Base-by-base conservation (phyloP, 108 stramenopile genomes). In the Stephanodiscus minutulus region DNA sequence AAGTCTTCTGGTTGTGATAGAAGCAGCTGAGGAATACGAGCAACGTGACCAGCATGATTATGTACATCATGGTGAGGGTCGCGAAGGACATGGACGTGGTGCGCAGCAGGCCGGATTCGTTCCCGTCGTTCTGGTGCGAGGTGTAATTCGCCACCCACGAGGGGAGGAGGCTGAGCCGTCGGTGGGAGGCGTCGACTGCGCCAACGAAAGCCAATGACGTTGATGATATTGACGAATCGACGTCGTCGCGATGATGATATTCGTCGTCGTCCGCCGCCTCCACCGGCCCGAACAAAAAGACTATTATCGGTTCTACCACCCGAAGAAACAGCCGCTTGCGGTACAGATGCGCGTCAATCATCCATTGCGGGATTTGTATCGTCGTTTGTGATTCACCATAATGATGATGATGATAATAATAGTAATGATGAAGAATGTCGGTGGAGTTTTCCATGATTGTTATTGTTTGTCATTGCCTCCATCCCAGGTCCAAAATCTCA, bases 1-100 rank as follows among this genome's bases (percentile, higher is more conserved):
- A 79, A 1, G 94, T 92, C 76, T 92, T 92, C 85, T 91, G 90
- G 67, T 88, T 91, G 74, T 95, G 94, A 67, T 90, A 91, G 59
- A 95, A 95, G 49, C 94, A 95, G 64, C 82, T 79, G 31, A 92
- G 65, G 66, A 92, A 95, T 27, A 92, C 82, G 4, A 88, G 65
- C 29, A 89, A 66, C 22, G 91, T 67, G 36, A 86, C 82, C 25
- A 66, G 64, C 82, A 92, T 83, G 31, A 88, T 82, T 31, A 68
- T 61, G 67, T 86, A 84, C 55, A 95, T 80, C 78, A 87, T 89
- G 11, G 77, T 64, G 1, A 91, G 80, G 12, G 91, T 86, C 44
- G 94, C 91, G 60, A 95, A 90, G 9, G 77, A 79, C 91, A 95
- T 92, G 74, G 83, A 76, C 15, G 88, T 91, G 58, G 86, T 87